Base-by-base conservation (phyloP, 306 rosid species). In the Fragaria iinumae region DNA sequence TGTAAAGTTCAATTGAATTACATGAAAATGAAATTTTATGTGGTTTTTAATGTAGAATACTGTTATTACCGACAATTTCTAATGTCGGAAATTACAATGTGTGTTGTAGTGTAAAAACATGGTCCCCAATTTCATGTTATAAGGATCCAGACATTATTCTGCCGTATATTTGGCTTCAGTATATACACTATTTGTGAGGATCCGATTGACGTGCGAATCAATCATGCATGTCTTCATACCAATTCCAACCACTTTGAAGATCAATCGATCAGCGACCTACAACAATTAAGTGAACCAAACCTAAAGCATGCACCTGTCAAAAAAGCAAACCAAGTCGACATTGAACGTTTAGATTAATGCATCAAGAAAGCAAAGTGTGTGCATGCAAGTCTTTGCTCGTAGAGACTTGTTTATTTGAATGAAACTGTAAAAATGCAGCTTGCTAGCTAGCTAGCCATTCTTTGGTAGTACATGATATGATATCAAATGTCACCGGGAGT, bases 401-500 rank as follows among this genome's bases (percentile, higher is more conserved):
- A 62, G 67, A 62, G 67, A 62, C 36, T 4, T 27, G 11, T n/a
- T 2, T 55, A 1, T 8, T n/a, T 55, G 4, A n/a, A 55, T n/a
- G 62, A 2, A n/a, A 55, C 27, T 55, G 62, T 8, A 55, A 55
- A 53, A 55, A 8, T n/a, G 62, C 5, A n/a, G 11, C 60, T 8
- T 20, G 60, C 60, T 52, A 52, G 59, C 53, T 14, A 50, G 23
- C 59, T 20, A 21, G 23, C 59, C 10, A 20, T 53, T 52, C 23
- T 52, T 59, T 23, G 38, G 36, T 25, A 60, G 60, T 52, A 5
- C 21, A 4, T 60, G 27, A 11, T 60, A 25, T 18, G 36, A 59
- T 25, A 14, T 60, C 82, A 45, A 79, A 56, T 80, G 86, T 27
- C 76, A 69, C 85, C 86, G 8, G 67, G 84, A 73, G 88, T 88